These are phyloP conservation scores for Helotiales sp. DNA, from an alignment of 2,329 filamentous ascomycete genomes.

Conservation along the genomic window DNA sequence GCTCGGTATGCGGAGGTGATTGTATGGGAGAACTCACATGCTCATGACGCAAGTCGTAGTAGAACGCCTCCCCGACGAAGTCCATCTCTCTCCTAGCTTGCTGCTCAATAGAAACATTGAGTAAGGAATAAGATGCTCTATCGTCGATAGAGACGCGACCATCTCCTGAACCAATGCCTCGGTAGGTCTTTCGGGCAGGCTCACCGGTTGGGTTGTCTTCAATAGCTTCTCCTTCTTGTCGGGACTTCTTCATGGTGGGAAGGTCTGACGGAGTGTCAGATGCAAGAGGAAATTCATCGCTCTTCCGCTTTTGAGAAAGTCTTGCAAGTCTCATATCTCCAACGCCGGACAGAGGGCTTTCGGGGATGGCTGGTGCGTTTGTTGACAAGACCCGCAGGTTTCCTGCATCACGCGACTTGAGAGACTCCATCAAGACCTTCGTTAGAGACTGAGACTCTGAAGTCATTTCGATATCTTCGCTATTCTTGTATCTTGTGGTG, in stretches of 20 bases:
- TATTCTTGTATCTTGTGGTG: background rate
- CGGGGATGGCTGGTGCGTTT: background rate
- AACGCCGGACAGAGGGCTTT: background rate
- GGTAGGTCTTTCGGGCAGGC: background rate
- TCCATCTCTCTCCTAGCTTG: slow-evolving; percentile 1
- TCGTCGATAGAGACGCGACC: background rate
- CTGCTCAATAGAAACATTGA: background rate
- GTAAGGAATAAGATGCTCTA: background rate
- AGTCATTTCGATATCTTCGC: background rate
- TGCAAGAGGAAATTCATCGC: background rate
- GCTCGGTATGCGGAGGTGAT: background rate
- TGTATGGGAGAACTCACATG: background rate
- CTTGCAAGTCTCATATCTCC: background rate
- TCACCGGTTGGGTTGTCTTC: background rate
- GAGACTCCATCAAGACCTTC: background rate
- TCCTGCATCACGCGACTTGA: background rate
- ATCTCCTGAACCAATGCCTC: background rate
- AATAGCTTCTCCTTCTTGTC: background rate
- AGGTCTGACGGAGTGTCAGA: background rate
- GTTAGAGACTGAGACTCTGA: background rate
- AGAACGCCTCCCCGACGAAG: slow-evolving; percentile 8
- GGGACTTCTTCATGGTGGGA: background rate
- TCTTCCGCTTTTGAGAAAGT: background rate
- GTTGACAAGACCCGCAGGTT: background rate
- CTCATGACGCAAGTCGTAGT: background rate